Conservation (phyloP, 331 rosid genomes). For the Pyracantha coccinea region DNA sequence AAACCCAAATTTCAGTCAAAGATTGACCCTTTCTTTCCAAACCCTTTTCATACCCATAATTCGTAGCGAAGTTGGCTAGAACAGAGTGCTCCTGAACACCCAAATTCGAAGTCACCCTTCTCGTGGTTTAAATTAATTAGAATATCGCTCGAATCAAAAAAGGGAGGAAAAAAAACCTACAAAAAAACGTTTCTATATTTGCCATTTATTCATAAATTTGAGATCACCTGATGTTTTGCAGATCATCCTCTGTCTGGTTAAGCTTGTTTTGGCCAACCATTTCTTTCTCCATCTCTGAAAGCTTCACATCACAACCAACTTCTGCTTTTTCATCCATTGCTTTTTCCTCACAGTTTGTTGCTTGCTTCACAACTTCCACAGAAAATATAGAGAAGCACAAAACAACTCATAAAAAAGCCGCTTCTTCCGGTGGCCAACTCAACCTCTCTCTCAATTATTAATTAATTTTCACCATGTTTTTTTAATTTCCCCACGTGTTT, state of each 20-base stretch:
- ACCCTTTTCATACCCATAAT: background rate
- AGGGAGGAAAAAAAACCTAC: background rate
- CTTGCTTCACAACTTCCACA: background rate
- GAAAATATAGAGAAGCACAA: background rate
- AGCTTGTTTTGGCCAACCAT: background rate
- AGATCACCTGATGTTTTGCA: background rate
- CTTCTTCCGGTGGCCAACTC: background rate
- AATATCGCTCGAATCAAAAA: background rate
- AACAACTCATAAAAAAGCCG: background rate
- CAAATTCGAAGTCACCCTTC: no score
- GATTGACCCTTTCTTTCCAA: background rate
- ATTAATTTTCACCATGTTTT: background rate
- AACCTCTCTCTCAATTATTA: background rate
- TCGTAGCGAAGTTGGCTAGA: no score
- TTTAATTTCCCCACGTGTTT: slow-evolving; percentile 7
- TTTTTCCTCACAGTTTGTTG: background rate
- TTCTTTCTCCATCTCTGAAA: background rate
- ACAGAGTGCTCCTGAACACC: no score
- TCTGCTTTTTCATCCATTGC: background rate
- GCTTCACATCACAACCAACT: background rate
- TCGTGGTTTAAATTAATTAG: background rate
- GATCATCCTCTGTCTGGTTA: slow-evolving; percentile 4
- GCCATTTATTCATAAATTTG: background rate
- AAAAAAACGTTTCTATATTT: background rate
- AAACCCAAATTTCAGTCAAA: background rate